Conservation (phyloP, 129 eudicot species). For the Escallonia herrerae region DNA sequence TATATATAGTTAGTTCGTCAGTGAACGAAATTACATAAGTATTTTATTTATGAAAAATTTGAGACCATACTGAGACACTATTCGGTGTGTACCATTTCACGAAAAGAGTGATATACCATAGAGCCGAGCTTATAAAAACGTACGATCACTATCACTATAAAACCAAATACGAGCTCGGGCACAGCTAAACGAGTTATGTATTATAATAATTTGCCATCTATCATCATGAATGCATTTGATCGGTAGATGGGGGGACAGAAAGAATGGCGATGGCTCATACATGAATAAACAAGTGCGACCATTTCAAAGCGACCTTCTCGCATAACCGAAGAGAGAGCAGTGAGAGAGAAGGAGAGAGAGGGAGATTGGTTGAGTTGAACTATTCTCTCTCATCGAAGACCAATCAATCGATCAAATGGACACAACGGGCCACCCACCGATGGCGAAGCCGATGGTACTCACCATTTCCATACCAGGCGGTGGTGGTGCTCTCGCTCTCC, state of each 20-base stretch:
- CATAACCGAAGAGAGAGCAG: constrained; percentile 7
- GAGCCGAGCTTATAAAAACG: too few species aligned
- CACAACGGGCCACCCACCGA: constrained; percentile 33
- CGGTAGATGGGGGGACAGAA: neutral
- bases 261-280: neutral
- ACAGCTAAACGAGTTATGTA: too few species aligned
- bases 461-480: constrained; percentile 17
- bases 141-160: too few species aligned
- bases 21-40: too few species aligned
- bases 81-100: too few species aligned
- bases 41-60: too few species aligned
- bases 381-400: constrained; percentile 18
- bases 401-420: neutral
- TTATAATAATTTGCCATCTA: too few species aligned
- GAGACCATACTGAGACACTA: too few species aligned
- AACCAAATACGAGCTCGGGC: too few species aligned
- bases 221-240: too few species aligned
- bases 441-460: constrained; percentile 20
- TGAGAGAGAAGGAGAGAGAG: constrained; percentile 9
- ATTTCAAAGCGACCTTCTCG: constrained; percentile 41
- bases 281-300: constrained; percentile 10
- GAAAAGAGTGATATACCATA: too few species aligned
- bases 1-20: too few species aligned
- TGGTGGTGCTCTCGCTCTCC: constrained; percentile 18
- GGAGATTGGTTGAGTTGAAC: constrained; percentile 15